A percentile compares a stretch with the other conserved stretches of the same genome.
phyloP scores from a whole-genome alignment of 139 green algal species.

The Picochlorum sp. region DNA sequence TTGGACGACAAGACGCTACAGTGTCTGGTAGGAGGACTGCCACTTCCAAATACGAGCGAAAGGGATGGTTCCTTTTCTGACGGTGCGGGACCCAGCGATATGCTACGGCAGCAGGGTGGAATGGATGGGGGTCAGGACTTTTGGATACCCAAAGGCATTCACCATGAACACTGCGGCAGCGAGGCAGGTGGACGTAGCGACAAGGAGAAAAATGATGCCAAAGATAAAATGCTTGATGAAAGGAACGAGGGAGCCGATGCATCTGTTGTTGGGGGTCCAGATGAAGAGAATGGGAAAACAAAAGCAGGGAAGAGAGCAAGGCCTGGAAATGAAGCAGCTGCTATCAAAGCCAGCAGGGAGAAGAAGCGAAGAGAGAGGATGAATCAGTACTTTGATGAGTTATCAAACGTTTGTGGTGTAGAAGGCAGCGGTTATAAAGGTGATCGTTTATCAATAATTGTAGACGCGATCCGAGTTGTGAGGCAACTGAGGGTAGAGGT shows the following conservation, averaged over 20 bases:
- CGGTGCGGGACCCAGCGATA: neutral
- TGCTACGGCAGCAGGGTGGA: neutral
- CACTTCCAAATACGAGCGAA: neutral
- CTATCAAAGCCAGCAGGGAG: conserved; percentile 32
- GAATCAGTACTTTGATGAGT: conserved; percentile 43
- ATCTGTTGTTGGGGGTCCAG: neutral
- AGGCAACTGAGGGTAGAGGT: conserved; percentile 39
- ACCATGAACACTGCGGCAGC: too few relatives aligned
- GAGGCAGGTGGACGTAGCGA: too few relatives aligned
- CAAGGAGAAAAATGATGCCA: too few relatives aligned
- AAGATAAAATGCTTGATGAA: too few relatives aligned
- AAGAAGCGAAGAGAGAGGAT: conserved; percentile 30
- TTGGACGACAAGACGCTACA: conserved; percentile 26
- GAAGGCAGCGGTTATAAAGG: conserved; percentile 24
- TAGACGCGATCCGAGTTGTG: conserved; percentile 37
- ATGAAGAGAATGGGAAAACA: neutral
- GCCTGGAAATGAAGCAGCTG: conserved; percentile 4
- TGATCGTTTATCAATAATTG: conserved; percentile 38
- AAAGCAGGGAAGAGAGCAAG: conserved; percentile 8
- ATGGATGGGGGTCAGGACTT: neutral
- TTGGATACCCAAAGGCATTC: neutral
- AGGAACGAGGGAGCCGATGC: conserved; percentile 2
- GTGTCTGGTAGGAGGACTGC: conserved; percentile 14
- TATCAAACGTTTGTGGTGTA: conserved; percentile 32
- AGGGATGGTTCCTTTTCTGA: too few relatives aligned